These are phyloP conservation scores for Aquilaria agallochum DNA, from an alignment of 441 rosid genomes.

Conservation along the genomic window DNA sequence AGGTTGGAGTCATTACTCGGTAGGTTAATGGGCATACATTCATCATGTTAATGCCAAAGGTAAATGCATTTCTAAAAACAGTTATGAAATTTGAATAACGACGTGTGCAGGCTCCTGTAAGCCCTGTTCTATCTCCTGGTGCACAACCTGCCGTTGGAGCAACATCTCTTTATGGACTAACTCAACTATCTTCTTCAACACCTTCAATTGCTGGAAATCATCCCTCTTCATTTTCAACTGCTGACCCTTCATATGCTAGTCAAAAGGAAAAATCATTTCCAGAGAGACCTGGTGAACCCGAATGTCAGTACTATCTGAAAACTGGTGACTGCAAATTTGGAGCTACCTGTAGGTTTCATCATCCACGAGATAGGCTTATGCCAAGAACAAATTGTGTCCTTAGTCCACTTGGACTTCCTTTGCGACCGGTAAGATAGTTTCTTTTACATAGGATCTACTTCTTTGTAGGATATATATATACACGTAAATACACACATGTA, in stretches of 20 bases:
- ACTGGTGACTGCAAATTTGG: conserved; percentile 96
- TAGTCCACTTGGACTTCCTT: conserved; percentile 78
- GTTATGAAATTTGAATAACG: neutral
- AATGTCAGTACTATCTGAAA: conserved; percentile 79
- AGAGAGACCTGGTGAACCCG: conserved; percentile 87
- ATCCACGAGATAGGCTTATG: conserved; percentile 61
- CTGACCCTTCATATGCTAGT: conserved; percentile 38
- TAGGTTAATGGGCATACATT: conserved; percentile 23
- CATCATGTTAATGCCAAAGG: conserved; percentile 5
- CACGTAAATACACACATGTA: no score
- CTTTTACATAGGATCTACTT: conserved; percentile 2
- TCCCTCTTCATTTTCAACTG: conserved; percentile 50
- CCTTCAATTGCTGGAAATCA: conserved; percentile 59
- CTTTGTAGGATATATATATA: no score
- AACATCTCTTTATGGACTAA: conserved; percentile 69
- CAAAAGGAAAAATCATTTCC: conserved; percentile 72
- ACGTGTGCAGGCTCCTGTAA: conserved; percentile 75
- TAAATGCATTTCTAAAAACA: conserved; percentile 16
- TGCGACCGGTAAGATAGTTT: conserved; percentile 68
- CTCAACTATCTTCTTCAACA: conserved; percentile 64
- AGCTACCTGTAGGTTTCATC: conserved; percentile 83
- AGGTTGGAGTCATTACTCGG: conserved; percentile 95
- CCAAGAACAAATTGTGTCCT: conserved; percentile 63
- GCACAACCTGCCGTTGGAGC: conserved; percentile 83
- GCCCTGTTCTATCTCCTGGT: conserved; percentile 86